Percentiles rank a stretch among this genome's conserved stretches.
These are phyloP conservation scores for bread wheat (Triticum aestivum) DNA, from an alignment of 176 grass and related monocot species.

Conservation along the genomic window DNA sequence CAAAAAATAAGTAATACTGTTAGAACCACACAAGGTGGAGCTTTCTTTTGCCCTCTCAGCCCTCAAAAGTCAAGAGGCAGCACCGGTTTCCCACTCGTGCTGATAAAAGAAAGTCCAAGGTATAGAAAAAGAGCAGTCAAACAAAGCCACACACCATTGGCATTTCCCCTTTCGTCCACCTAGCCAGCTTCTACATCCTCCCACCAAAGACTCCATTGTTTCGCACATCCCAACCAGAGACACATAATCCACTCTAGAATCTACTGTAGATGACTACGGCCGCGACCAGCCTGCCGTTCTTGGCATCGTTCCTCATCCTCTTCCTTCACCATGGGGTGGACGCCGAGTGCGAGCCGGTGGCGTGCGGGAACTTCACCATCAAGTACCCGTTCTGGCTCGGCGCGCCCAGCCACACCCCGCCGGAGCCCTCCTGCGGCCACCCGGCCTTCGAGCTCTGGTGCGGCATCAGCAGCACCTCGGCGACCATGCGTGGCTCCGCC, in stretches of 20 bases:
- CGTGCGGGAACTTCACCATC: slow-evolving; percentile 39
- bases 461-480: background rate
- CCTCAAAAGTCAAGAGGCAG: background rate
- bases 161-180: background rate
- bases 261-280: no score
- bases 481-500: background rate
- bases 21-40: no score
- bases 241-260: no score
- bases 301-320: no score
- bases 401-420: background rate
- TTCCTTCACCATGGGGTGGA: background rate
- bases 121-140: background rate
- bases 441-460: slow-evolving; percentile 52
- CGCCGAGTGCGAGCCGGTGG: slow-evolving; percentile 22
- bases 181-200: background rate
- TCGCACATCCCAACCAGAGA: no score
- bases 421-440: slow-evolving; percentile 34
- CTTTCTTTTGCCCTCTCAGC: background rate
- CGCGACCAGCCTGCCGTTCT: no score
- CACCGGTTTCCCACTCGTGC: background rate
- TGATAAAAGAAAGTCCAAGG: background rate
- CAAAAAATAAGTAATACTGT: no score
- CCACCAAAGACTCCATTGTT: no score
- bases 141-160: background rate
- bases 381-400: slow-evolving; percentile 60